Evolutionary conservation across 2,329 filamentous ascomycete genomes (phyloP), one percentile per base, ranked within the genome.

Genomic region (Beauveria rudraprayagi): DNA sequence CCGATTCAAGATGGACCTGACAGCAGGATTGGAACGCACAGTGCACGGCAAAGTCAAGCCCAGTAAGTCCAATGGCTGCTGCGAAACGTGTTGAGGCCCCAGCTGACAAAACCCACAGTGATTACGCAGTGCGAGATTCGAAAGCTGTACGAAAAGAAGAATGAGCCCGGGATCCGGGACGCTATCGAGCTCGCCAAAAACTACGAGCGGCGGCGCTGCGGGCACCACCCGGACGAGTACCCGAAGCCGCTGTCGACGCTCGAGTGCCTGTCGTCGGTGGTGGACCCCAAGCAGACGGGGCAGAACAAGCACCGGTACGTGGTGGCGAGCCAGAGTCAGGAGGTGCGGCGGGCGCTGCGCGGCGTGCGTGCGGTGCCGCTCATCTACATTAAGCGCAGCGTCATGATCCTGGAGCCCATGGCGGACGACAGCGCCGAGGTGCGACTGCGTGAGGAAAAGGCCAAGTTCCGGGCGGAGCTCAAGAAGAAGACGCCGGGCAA

Each of bases 1-100:
- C 66, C 84, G 85, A 55, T 94, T 90, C 78, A 94, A 93, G 70
- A 96, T 97, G 89, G 89, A 96, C 64, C 79, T 97, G n/a, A 78
- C 89, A 55, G 82, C 83, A 43, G 85, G 88, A 24, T 78, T 97
- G 34, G 85, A 92, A 70, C 83, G 89, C 62, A 94, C 91, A n/a
- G 79, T 96, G 3, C 91, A 95, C 70, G 92, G 91, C 63, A 84
- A 91, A 72, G 86, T 92, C 67, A 96, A 94, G 76, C 88, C 90
- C 54, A 88, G 86, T 90, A 78, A 61, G 84, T 78, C 17, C n/a
- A 22, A 17, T 43, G 3, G 24, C 37, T 40, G 7, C 30, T 4
- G 22, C 17, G 19, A 40, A 5, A 16, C 1, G 17, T 6, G 2
- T 6, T 22, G 16, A 10, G 11, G 7, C n/a, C 26, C 41, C 11